Evolutionary conservation across 805 yeast genomes (phyloP), one percentile per base, ranked within the genome.

Genomic region (Myxozyma sirexii): DNA sequence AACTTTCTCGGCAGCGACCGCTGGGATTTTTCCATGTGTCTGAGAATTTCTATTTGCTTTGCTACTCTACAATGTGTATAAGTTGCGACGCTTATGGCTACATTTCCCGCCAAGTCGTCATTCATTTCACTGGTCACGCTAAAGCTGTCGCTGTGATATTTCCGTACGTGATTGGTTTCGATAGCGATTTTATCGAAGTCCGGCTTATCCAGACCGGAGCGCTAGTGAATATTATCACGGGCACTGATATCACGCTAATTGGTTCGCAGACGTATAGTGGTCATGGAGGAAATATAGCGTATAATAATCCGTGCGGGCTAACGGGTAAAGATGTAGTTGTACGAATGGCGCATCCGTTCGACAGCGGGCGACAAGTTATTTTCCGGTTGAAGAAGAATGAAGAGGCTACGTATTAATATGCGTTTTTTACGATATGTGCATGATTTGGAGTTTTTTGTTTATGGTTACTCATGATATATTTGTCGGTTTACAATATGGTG

Each of bases 31-130:
- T 81, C 69, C 83, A 83, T 67, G 76, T 87, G n/a, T 72, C 77
- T 8, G 81, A 82, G 51, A 76, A 81, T 54, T 73, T 77, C 8
- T 81, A 85, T 54, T 72, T 88, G 13, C 70, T 88, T 48, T 86
- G 88, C 42, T 90, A 88, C 75, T 87, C 82, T 56, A 84, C 84
- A 55, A 84, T 87, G 67, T 90, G 90, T 3, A 75, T 89, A 1
- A 84, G 84, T 59, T 80, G 86, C 58, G 84, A 86, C 69, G 79
- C 80, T 47, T 76, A 79, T 42, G 79, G 79, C 15, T 59, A 57
- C 13, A 56, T 72, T n/a, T 62, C 74, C n/a, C 72, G 83, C 21
- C 74, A 72, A 38, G 71, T 79, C 7, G 69, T 77, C 38, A 71
- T 84, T 2, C 71, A 74, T 57, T 82, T 81, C 65, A 64, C 71